A percentile compares a stretch with the other conserved stretches of the same genome.
These are phyloP conservation scores for Spathaspora sp. DNA, from an alignment of 1,139 yeast genomes.

Conservation along the genomic window DNA sequence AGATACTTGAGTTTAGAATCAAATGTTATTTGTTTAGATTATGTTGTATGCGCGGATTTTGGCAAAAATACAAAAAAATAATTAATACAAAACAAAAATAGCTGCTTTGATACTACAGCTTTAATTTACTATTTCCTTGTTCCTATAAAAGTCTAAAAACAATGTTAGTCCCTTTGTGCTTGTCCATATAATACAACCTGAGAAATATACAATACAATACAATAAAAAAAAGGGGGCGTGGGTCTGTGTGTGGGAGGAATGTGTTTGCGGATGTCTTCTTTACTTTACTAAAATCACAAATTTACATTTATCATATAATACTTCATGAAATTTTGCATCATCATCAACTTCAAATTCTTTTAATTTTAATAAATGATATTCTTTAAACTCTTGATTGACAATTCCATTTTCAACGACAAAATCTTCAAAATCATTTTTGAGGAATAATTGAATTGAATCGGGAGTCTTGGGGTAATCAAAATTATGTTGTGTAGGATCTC, in stretches of 20 bases:
- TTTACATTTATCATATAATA: conserved; percentile 47
- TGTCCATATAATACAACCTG: conserved; percentile 2
- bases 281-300: conserved; percentile 30
- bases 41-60: too few relatives aligned
- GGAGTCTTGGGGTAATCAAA: conserved; percentile 15
- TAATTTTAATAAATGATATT: conserved; percentile 22
- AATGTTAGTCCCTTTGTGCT: conserved; percentile 1
- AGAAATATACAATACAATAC: neutral
- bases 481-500: conserved; percentile 13
- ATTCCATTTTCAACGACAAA: conserved; percentile 33
- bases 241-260: too few relatives aligned
- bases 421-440: conserved; percentile 45
- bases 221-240: neutral
- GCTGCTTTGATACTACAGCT: too few relatives aligned
- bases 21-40: neutral
- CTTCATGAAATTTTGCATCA: conserved; percentile 42
- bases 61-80: too few relatives aligned
- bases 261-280: neutral
- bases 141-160: neutral
- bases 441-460: conserved; percentile 29
- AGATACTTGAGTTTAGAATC: too few relatives aligned
- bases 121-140: neutral
- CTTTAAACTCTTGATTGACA: conserved; percentile 25
- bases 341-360: conserved; percentile 38
- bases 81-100: too few relatives aligned